Base-by-base conservation (phyloP, 2,329 filamentous ascomycete genomes). In the Aspergillus fructus region DNA sequence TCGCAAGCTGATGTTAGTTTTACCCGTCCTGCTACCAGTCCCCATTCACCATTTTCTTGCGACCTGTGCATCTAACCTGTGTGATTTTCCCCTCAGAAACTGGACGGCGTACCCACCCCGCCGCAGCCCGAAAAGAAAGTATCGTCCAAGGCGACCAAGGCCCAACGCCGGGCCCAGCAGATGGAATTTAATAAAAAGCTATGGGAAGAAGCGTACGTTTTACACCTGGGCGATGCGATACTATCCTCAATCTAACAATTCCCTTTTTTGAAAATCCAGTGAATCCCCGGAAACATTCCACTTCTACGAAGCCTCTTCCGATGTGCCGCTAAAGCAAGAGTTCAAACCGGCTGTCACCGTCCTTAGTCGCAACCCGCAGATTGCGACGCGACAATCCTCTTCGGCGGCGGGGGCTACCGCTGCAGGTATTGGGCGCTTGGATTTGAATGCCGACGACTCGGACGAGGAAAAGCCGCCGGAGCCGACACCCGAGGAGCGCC, bases 291-390 rank as follows among this genome's bases (percentile, higher is more conserved):
- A 91, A 62, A 86, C 88, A 11, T 86, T 89, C 67, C 86, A 91
- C 71, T 96, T 89, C 71, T 80, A 94, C 56, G 85, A 91, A 70
- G 81, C 87, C 55, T 83, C 79, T 63, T 82, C 82, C 60, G 78
- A 72, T 50, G 82, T 88, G 2, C 88, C 91, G 0, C 75, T 91
- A 19, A 86, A 87, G 64, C 79, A 83, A 24, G 82, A 87, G 34
- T 93, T 94, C 79, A 94, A 93, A 71, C 89, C 90, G 0, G 83
- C 90, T 37, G 86, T 97, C 66, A 94, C 88, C 63, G 83, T 97
- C 5, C 85, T 97, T 11, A 92, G 89, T 70, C 89, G 93, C 60
- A 94, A 65, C 37, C 63, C 93, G 66, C 91, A 84, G 56, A 75
- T 90, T 41, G 82, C 85, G 40, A 84, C 81, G 56, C 79, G 83